A percentile compares a stretch with the other conserved stretches of the same genome.
phyloP scores from a whole-genome alignment of 2,329 filamentous ascomycete species.

The Botrytis medusae region DNA sequence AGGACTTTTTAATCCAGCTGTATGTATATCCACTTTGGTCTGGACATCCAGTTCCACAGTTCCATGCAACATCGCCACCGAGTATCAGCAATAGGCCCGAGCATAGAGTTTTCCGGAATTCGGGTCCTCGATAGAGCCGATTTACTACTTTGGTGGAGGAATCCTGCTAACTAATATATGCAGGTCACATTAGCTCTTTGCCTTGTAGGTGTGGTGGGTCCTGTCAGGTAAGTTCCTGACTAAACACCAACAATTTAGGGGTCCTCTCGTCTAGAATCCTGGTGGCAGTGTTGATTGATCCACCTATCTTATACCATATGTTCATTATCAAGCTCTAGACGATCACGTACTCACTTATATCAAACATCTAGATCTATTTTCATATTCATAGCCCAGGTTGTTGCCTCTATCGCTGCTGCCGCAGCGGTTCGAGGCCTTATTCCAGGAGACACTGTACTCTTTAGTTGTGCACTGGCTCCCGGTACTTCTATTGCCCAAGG shows the following conservation, averaged over 20 bases:
- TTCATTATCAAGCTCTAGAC: background rate
- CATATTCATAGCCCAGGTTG: slow-evolving; percentile 34
- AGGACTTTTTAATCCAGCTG: slow-evolving; percentile 52
- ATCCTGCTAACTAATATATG: background rate
- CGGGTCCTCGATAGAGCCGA: background rate
- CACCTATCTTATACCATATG: background rate
- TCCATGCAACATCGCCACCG: slow-evolving; percentile 25
- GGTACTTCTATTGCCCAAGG: slow-evolving; percentile 40
- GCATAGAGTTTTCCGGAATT: slow-evolving; percentile 9
- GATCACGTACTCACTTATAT: background rate
- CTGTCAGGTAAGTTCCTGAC: background rate
- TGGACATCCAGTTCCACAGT: slow-evolving; percentile 38
- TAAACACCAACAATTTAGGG: background rate
- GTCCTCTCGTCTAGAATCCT: background rate
- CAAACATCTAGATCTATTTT: slow-evolving; percentile 31
- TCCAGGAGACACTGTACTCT: background rate
- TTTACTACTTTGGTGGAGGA: background rate
- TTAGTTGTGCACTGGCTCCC: background rate
- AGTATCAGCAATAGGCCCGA: slow-evolving; percentile 13
- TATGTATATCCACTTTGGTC: slow-evolving; percentile 38
- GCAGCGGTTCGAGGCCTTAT: background rate
- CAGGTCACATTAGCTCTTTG: slow-evolving; percentile 10
- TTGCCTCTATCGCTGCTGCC: slow-evolving; percentile 10
- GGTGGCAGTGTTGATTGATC: background rate
- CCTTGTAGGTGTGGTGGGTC: slow-evolving; percentile 11